Base-by-base conservation (phyloP, 805 yeast genomes). In the Hanseniaspora occidentalis region DNA sequence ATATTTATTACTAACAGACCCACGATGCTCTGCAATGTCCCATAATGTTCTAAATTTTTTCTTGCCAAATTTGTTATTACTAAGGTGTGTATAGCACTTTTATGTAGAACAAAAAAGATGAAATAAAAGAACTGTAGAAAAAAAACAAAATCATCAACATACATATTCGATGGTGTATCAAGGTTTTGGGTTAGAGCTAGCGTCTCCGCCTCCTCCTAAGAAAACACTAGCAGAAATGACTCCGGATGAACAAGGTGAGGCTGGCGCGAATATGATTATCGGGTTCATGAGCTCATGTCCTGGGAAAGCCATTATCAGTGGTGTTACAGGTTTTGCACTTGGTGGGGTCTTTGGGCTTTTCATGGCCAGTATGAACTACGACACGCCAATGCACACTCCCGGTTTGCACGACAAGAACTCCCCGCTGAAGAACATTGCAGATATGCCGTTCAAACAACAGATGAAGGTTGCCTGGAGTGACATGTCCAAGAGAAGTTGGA, bases 271-370 rank as follows among this genome's bases (percentile, higher is more conserved):
- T 52, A 77, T 75, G 53, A 82, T 89, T 79, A 75, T 85, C 56
- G 76, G 71, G 39, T 75, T 81, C 61, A 84, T 88, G 86, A 73
- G 80, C 47, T 83, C 95, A 5, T 89, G 98, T 64, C 96, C 96
- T 0, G 97, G 96, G 16, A 89, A 92, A 57, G 75, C 95, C 0
- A 79, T 71, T 19, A 77, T 88, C 69, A 81, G 95, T 22, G 97
- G 96, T 45, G 96, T 79, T 17, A 78, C 94, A 11, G 97, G 97
- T 18, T 89, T 84, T 61, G 88, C 79, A 29, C 74, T 89, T 27
- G 97, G 97, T 63, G 97, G 96, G 45, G 82, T 88, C 44, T 86
- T 89, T 60, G 96, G 97, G 46, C 64, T 92, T 37, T 86, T 89
- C 66, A 92, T 89, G 96, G 89, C 92, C 3, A 64, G 69, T 37